Base-by-base conservation (phyloP, 192 early-diverging fungal species). In the Backusella circina region DNA sequence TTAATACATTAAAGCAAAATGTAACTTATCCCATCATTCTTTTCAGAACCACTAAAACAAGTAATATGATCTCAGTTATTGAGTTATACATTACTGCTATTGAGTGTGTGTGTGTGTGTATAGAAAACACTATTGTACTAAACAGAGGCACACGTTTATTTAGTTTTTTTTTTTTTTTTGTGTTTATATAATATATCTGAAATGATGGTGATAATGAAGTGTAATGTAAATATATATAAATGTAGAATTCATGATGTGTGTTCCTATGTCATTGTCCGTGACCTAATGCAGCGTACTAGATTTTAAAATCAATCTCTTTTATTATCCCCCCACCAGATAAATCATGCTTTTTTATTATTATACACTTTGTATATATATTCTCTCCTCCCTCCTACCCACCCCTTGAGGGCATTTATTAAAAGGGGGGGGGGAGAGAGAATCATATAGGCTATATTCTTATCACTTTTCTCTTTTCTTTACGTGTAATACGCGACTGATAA, bases 21-120 rank as follows among this genome's bases (percentile, higher is more conserved):
- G 65, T 67, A 67, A 67, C 65, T 67, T 67, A 67, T 67, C 65
- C 65, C 65, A 67, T 67, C 65, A 67, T 67, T 67, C 65, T 67
- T 67, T 67, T 35, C 54, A 61, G 54, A 61, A 61, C 54, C 54
- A 28, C 54, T 61, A 61, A 61, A 61, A 61, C 54, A 61, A 61
- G 54, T 61, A 61, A 61, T 61, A 61, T 61, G 54, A 61, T 61
- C 54, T 12, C 54, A 61, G 23, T 12, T 28, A 10, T 61, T 61
- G n/a, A 28, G 54, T 28, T 21, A 61, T 61, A 61, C 3, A 61
- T 61, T 61, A 61, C 54, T 61, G 54, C 54, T 23, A 61, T 61
- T 61, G 54, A 9, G 28, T 28, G 28, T 15, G 13, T 26, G 1
- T 26, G 26, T 9, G 28, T 26, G 26, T 61, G 28, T 67, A 15